These are phyloP conservation scores for Acanthamoeba lenticulata DNA, from an alignment of 208 protist genomes.

Conservation along the genomic window DNA sequence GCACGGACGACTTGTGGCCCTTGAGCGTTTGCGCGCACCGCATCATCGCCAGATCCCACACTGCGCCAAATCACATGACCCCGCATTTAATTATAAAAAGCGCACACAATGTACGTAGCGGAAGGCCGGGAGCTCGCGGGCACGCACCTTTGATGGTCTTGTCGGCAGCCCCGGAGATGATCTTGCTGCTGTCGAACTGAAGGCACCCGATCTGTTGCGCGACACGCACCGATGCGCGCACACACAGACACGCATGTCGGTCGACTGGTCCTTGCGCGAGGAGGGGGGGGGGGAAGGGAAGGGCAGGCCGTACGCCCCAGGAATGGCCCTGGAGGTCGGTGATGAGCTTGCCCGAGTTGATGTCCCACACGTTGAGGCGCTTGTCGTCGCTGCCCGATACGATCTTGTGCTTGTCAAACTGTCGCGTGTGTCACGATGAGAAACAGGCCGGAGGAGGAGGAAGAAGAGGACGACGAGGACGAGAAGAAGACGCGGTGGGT, in stretches of 20 bases:
- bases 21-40: background rate
- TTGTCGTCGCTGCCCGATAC: conserved; percentile 17
- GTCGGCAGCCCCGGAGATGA: background rate
- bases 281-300: background rate
- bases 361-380: background rate
- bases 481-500: background rate
- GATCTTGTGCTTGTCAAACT: conserved; percentile 13
- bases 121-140: too few relatives aligned
- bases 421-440: background rate
- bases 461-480: background rate
- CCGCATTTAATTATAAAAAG: too few relatives aligned
- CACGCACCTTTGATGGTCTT: background rate
- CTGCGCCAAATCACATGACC: too few relatives aligned
- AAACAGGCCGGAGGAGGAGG: background rate
- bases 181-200: background rate
- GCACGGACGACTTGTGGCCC: conserved; percentile 11
- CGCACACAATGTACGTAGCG: too few relatives aligned
- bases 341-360: conserved; percentile 5
- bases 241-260: background rate
- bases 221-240: background rate
- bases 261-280: background rate
- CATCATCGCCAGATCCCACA: conserved; percentile 19
- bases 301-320: background rate
- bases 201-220: background rate
- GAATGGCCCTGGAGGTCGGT: background rate